Evolutionary conservation across 1,284 basidiomycete species (phyloP).

Genomic region (Rhodotorula sp.): DNA sequence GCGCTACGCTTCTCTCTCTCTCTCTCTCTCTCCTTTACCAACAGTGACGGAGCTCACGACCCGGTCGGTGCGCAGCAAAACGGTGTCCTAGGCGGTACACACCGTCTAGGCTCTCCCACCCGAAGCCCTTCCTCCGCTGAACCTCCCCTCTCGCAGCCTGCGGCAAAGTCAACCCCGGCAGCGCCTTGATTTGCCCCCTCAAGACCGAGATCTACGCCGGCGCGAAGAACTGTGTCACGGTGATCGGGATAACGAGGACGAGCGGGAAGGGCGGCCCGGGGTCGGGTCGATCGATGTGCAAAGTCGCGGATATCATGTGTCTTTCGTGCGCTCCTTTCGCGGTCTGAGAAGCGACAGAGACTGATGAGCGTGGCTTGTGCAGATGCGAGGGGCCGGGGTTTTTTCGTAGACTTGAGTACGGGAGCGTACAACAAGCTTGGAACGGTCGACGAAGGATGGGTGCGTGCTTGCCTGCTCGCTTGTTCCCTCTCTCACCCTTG

Average conservation of each 20-base stretch:
- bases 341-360: too few species aligned
- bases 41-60: too few species aligned
- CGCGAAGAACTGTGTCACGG: slow-evolving; percentile 63
- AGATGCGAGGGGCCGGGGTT: neutral
- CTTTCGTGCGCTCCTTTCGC: too few species aligned
- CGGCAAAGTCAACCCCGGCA: slow-evolving; percentile 42
- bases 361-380: neutral
- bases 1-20: neutral
- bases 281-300: slow-evolving; percentile 62
- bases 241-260: slow-evolving; percentile 3
- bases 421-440: slow-evolving; percentile 58
- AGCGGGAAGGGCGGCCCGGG: slow-evolving; percentile 55
- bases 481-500: neutral
- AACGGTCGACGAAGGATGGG: neutral
- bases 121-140: neutral
- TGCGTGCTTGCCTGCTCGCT: neutral
- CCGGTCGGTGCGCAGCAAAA: neutral
- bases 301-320: slow-evolving; percentile 61
- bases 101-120: too few species aligned
- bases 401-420: slow-evolving; percentile 67
- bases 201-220: slow-evolving; percentile 42
- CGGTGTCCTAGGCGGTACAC: neutral
- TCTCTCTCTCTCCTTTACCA: fast-evolving
- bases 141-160: slow-evolving; percentile 26
- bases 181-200: slow-evolving; percentile 62